Evolutionary conservation across 768 basidiomycete genomes (phyloP), one percentile per base, ranked within the genome.

Genomic region (Boletellus ananas): DNA sequence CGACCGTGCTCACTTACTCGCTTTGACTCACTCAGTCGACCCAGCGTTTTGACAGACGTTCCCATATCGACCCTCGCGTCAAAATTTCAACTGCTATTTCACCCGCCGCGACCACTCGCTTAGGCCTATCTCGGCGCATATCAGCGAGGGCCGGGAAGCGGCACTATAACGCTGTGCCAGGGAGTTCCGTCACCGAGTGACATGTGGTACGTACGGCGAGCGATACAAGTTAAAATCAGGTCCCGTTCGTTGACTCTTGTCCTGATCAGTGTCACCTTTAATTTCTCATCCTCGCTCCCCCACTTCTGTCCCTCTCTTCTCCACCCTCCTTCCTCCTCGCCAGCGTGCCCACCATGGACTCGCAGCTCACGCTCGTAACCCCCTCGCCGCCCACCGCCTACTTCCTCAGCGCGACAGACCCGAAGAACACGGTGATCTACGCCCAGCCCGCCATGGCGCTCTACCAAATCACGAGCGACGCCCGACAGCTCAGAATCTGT

Each of bases 281-380:
- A 29, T 29, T 11, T 8, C 8, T 7, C 3, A 4, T 2, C 29
- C 2, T 7, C n/a, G 3, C n/a, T 17, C 13, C 27, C 34, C 11
- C 21, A 21, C 17, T 14, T 6, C 17, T 18, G 16, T n/a, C 17
- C 16, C 12, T 33, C 18, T 11, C 11, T 12, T 12, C 13, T 11
- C 27, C 12, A 8, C 18, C 14, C 20, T 39, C 20, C 18, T 34
- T 27, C 39, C 33, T 6, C 36, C 27, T 21, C 29, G n/a, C 17
- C 7, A 10, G 8, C 3, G 4, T 29, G 8, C n/a, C 14, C n/a
- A 13, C 17, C 42, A 69, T 67, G 66, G 63, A 67, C 45, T 67
- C 66, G 11, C 14, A 58, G 13, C 11, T 49, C 39, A 67, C 66
- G 1, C 67, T 67, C 38, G 67, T 67, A 13, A 55, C 45, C 34